These are phyloP conservation scores for Cyclocybe aegerita DNA, from an alignment of 768 basidiomycete species.

Conservation along the genomic window DNA sequence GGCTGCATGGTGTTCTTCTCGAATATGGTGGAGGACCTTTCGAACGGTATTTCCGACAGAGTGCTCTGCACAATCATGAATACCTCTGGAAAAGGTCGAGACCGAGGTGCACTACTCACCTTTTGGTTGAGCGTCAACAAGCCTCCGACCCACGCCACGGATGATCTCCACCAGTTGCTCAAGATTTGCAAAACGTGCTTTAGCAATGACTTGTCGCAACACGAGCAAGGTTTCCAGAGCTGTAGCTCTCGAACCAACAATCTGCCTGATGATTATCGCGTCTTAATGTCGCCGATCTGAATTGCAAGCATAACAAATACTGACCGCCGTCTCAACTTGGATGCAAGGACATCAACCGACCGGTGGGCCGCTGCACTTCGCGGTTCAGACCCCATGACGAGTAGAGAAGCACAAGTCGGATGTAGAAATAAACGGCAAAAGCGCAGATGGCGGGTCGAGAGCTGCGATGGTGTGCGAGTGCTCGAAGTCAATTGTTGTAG, in stretches of 20 bases:
- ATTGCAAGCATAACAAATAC: slow-evolving; percentile 26
- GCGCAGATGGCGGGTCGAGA: background rate
- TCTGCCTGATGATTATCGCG: slow-evolving; percentile 56
- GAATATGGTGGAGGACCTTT: slow-evolving; percentile 88
- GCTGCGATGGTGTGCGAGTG: slow-evolving; percentile 4
- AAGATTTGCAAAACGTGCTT: slow-evolving; percentile 82
- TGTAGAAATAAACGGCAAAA: background rate
- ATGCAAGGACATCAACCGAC: slow-evolving; percentile 67
- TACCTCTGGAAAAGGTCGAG: slow-evolving; percentile 7
- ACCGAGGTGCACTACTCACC: slow-evolving; percentile 45
- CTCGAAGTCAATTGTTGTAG: slow-evolving; percentile 20
- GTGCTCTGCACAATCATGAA: slow-evolving; percentile 59
- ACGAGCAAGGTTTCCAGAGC: slow-evolving; percentile 89
- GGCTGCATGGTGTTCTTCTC: slow-evolving; percentile 92
- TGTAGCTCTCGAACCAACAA: slow-evolving; percentile 87
- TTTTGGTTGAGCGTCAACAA: slow-evolving; percentile 94
- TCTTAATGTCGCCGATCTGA: slow-evolving; percentile 8
- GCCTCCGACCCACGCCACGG: slow-evolving; percentile 70
- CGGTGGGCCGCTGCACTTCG: slow-evolving; percentile 44
- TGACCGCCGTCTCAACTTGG: slow-evolving; percentile 71
- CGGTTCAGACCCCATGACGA: slow-evolving; percentile 43
- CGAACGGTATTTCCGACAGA: slow-evolving; percentile 94
- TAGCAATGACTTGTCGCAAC: slow-evolving; percentile 85
- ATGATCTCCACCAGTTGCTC: slow-evolving; percentile 83
- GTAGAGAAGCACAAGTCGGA: background rate